Conservation (phyloP, 2,329 filamentous ascomycete species). For the Colletotrichum neosansevieriae region DNA sequence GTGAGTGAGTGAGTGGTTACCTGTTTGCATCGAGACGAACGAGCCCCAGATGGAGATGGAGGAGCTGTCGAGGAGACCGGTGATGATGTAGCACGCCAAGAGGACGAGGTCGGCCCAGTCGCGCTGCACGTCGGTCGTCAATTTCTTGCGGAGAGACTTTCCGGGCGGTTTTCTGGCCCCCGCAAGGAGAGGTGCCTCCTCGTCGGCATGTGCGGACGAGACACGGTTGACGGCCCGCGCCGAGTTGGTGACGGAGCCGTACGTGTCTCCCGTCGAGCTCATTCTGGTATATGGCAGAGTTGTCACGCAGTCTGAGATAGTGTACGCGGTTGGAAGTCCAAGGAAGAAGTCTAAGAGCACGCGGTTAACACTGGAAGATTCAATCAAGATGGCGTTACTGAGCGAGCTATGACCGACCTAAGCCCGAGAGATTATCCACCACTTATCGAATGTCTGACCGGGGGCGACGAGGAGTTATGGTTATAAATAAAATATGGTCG, state of each 20-base stretch:
- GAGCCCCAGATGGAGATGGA: conserved; percentile 82
- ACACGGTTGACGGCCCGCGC: conserved; percentile 28
- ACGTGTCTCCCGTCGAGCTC: conserved; percentile 5
- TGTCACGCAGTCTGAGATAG: neutral
- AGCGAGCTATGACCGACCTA: conserved; percentile 13
- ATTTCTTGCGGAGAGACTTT: conserved; percentile 46
- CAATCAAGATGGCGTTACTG: neutral
- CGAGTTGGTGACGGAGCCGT: conserved; percentile 32
- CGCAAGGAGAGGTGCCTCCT: conserved; percentile 52
- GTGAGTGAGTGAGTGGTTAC: conserved; percentile 53
- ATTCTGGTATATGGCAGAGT: conserved; percentile 1
- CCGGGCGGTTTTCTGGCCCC: conserved; percentile 40
- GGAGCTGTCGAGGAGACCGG: conserved; percentile 81
- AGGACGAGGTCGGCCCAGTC: conserved; percentile 76
- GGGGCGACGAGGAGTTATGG: conserved; percentile 12
- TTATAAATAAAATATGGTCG: conserved; percentile 20
- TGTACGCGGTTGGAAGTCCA: no score
- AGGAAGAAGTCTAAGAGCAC: neutral
- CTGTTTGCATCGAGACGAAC: conserved; percentile 88
- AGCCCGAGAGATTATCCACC: conserved; percentile 2
- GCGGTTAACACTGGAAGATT: no score
- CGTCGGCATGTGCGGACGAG: conserved; percentile 40
- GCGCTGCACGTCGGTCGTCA: conserved; percentile 65
- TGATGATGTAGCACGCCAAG: conserved; percentile 80
- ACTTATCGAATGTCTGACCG: conserved; percentile 16